phyloP scores from a whole-genome alignment of 1,139 yeast genomes.

The Debaryomycetaceae sp. region DNA sequence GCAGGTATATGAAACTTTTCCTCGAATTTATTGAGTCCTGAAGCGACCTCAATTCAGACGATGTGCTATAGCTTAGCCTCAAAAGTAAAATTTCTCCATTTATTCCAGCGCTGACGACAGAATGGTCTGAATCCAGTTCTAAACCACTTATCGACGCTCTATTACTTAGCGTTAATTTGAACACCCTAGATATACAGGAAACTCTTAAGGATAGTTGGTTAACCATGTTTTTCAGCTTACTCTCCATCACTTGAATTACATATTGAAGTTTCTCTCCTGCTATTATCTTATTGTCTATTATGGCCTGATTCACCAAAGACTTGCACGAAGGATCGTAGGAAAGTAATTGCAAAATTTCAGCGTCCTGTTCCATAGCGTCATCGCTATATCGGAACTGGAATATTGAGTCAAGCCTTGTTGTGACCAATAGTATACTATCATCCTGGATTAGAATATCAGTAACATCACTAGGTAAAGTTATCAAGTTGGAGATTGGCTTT shows the following conservation, averaged over 20 bases:
- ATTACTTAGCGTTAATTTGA: conserved; percentile 19
- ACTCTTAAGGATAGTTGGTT: conserved; percentile 16
- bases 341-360: conserved; percentile 11
- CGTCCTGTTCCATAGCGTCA: conserved; percentile 8
- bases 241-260: conserved; percentile 25
- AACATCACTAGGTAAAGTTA: conserved; percentile 36
- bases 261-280: conserved; percentile 45
- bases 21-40: conserved; percentile 6
- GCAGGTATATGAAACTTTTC: conserved; percentile 10
- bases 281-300: conserved; percentile 22
- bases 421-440: conserved; percentile 22
- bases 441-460: conserved; percentile 26
- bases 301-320: conserved; percentile 36
- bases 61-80: conserved; percentile 13
- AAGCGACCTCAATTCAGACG: conserved; percentile 11
- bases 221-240: not conserved
- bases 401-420: conserved; percentile 42
- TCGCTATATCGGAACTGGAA: conserved; percentile 21
- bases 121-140: not conserved
- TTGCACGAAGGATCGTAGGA: conserved; percentile 38
- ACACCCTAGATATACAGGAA: conserved; percentile 44
- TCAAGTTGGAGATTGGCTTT: conserved; percentile 22
- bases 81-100: conserved; percentile 46
- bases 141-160: not conserved
- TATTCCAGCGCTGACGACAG: conserved; percentile 40